Percentiles rank a stretch among this genome's conserved stretches.
Conservation (phyloP, 2,329 filamentous ascomycete genomes). For the Aphanocladium album region DNA sequence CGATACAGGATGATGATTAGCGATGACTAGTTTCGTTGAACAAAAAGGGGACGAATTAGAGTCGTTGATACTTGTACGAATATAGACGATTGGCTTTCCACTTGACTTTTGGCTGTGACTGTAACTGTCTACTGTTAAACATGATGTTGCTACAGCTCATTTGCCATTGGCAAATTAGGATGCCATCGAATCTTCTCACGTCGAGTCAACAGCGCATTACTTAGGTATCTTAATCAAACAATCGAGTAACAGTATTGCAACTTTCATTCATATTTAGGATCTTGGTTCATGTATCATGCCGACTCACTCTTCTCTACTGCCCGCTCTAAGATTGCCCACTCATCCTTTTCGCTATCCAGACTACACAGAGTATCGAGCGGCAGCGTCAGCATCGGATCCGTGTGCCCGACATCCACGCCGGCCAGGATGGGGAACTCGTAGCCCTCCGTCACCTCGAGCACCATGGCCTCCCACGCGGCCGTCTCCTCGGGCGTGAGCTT, state of each 20-base stretch:
- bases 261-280: too few species aligned
- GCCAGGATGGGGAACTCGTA: conserved; percentile 31
- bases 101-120: background rate
- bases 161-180: too few species aligned
- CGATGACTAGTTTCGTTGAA: conserved; percentile 8
- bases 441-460: conserved; percentile 23
- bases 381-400: conserved; percentile 31
- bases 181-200: too few species aligned
- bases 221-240: too few species aligned
- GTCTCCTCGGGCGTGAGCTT: conserved; percentile 28
- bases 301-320: conserved; percentile 2
- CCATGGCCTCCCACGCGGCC: conserved; percentile 22
- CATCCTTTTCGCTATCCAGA: conserved; percentile 29
- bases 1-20: conserved; percentile 9
- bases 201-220: too few species aligned
- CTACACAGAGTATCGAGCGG: conserved; percentile 27
- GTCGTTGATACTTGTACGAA: conserved; percentile 14
- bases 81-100: conserved; percentile 10
- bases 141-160: too few species aligned
- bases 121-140: too few species aligned
- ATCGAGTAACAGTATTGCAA: too few species aligned
- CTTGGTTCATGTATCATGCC: too few species aligned
- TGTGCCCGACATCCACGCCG: conserved; percentile 34
- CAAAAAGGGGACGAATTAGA: background rate
- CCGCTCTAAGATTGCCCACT: conserved; percentile 23